Percentiles rank a stretch among this genome's conserved stretches.
These are phyloP conservation scores for Vitis rotundifolia DNA, from an alignment of 164 flowering plant species.

Conservation along the genomic window DNA sequence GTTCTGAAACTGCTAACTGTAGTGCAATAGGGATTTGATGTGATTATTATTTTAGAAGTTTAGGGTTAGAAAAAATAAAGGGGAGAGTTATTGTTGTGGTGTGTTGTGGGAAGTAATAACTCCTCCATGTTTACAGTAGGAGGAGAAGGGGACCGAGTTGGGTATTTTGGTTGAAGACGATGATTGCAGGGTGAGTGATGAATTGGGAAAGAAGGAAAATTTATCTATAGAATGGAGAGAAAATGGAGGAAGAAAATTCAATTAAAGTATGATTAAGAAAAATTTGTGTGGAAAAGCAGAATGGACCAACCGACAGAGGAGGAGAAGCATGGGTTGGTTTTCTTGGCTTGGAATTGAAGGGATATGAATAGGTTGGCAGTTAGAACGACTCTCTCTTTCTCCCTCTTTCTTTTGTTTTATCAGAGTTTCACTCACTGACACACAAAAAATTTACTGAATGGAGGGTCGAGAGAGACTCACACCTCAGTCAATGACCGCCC, in stretches of 20 bases:
- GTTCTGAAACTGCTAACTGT: too few relatives aligned
- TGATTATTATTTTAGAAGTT: too few relatives aligned
- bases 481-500: constrained; percentile 11
- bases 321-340: constrained; percentile 41
- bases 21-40: too few relatives aligned
- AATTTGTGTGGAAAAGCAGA: constrained; percentile 26
- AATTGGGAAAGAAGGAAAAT: background rate
- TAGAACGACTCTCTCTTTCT: constrained; percentile 28
- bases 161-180: too few relatives aligned
- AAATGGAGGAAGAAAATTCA: background rate
- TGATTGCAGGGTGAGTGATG: too few relatives aligned
- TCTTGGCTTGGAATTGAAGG: constrained; percentile 78
- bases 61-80: too few relatives aligned
- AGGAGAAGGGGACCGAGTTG: too few relatives aligned
- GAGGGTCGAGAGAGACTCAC: constrained; percentile 26
- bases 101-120: too few relatives aligned
- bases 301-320: constrained; percentile 47
- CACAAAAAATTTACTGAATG: constrained; percentile 10
- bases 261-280: background rate
- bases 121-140: too few relatives aligned
- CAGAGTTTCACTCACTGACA: background rate
- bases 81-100: too few relatives aligned
- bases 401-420: background rate
- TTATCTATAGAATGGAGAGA: background rate
- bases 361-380: constrained; percentile 55